A percentile compares a stretch with the other conserved stretches of the same genome.
These are phyloP conservation scores for Fusarium siculi DNA, from an alignment of 2,329 filamentous ascomycete genomes.

Conservation along the genomic window DNA sequence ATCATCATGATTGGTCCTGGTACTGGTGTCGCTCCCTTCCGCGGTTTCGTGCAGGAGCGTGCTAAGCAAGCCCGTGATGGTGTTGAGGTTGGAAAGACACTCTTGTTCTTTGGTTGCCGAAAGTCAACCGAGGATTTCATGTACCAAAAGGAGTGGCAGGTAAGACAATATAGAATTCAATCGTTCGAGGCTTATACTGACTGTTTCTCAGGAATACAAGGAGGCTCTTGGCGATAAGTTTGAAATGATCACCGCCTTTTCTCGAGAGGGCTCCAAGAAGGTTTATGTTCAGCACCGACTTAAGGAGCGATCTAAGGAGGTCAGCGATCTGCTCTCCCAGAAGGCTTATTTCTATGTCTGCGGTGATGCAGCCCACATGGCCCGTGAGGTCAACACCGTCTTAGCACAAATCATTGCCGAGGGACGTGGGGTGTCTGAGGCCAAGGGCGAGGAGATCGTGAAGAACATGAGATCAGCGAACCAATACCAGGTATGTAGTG, in stretches of 20 bases:
- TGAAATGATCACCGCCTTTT: constrained; percentile 92
- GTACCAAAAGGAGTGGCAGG: constrained; percentile 92
- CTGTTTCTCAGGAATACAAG: constrained; percentile 76
- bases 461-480: constrained; percentile 96
- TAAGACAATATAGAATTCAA: constrained; percentile 60
- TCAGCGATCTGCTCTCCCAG: constrained; percentile 86
- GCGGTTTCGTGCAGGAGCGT: constrained; percentile 93
- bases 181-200: constrained; percentile 2
- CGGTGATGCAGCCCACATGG: constrained; percentile 97
- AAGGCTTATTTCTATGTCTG: constrained; percentile 98
- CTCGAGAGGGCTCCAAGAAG: constrained; percentile 86
- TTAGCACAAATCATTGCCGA: constrained; percentile 87
- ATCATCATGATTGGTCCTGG: constrained; percentile 97
- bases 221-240: constrained; percentile 87
- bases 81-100: constrained; percentile 83
- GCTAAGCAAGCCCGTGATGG: constrained; percentile 84
- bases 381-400: constrained; percentile 89
- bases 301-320: constrained; percentile 81
- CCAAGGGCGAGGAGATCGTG: constrained; percentile 94
- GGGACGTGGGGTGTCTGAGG: constrained; percentile 81
- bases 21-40: constrained; percentile 96
- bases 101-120: constrained; percentile 96
- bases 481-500: constrained; percentile 84
- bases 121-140: constrained; percentile 90
- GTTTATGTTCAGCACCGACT: constrained; percentile 97